Evolutionary conservation across 2,329 filamentous ascomycete genomes (phyloP), one percentile per base, ranked within the genome.

Genomic region (Alternaria conjuncta): DNA sequence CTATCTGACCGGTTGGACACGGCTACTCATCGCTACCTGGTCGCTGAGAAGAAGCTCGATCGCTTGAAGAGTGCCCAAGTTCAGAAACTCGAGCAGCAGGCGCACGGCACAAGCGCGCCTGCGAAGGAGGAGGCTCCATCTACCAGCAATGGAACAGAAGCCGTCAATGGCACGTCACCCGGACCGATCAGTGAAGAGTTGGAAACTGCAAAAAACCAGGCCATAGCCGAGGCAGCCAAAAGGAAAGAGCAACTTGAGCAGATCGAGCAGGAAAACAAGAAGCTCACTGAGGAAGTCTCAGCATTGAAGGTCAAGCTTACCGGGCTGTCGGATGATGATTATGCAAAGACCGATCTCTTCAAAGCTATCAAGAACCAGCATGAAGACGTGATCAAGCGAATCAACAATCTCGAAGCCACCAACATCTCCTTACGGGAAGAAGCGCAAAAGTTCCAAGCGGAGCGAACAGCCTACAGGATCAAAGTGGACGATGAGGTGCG

Each of bases 41-140:
- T 96, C 71, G 96, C 96, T 0, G 96, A 99, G 79, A 96, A 97
- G 83, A 96, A 94, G 78, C 85, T 98, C 56, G 96, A 99, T 78
- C 89, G 96, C 46, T 88, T 91, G 23, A 95, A 93, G 80, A 99
- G 96, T 76, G 84, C 89, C 15, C 94, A 97, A 61, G 94, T 97
- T 2, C 92, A 94, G 65, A 97, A 97, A 78, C 82, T 99, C 63
- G 96, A 98, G 78, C 92, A 93, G 73, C 93, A 97, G 81, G 94
- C 94, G 8, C 72, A 78, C 8, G 61, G 61, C 9, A 73, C 71
- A 11, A 70, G 65, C 30, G 66, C 66, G 18, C 50, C 57, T 20
- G 64, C 67, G 4, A 78, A 77, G 56, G 77, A 80, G 56, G 78
- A 74, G 76, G 79, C 71, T 6, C 77, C 85, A 3, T 82, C 84